Evolutionary conservation across 208 protist genomes (phyloP).

Genomic region (Crithidia acanthocephali): DNA sequence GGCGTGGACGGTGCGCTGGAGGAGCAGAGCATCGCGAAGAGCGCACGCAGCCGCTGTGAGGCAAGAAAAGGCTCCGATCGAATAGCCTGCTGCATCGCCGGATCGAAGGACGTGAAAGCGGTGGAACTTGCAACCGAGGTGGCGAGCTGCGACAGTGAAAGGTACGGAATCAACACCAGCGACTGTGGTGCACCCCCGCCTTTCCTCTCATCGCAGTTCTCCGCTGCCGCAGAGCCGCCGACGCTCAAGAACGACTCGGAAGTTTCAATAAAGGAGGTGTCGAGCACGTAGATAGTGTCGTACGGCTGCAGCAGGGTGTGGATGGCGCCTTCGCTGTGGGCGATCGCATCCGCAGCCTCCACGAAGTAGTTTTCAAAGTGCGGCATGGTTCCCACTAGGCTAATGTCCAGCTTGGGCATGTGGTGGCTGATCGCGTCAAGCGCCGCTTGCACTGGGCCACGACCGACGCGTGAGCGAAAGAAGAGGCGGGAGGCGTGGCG

Average conservation of each 20-base stretch:
- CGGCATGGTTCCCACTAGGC: slow-evolving; percentile 60
- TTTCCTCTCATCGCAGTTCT: not conserved
- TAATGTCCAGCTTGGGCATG: slow-evolving; percentile 82
- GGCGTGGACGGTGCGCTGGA: not conserved
- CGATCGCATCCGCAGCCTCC: slow-evolving; percentile 50
- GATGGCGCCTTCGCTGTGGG: slow-evolving; percentile 50
- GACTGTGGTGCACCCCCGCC: not conserved
- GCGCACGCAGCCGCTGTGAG: slow-evolving; percentile 65
- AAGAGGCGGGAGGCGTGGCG: slow-evolving; percentile 42
- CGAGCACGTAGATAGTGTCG: slow-evolving; percentile 67
- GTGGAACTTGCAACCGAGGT: slow-evolving; percentile 42
- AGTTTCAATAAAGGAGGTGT: slow-evolving; percentile 87
- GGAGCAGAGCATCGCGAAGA: slow-evolving; percentile 47
- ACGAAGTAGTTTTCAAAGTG: slow-evolving; percentile 79
- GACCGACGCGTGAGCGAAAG: slow-evolving; percentile 45
- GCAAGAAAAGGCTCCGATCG: slow-evolving; percentile 62
- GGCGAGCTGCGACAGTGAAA: slow-evolving; percentile 61
- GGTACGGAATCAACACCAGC: slow-evolving; percentile 73
- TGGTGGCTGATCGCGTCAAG: slow-evolving; percentile 67
- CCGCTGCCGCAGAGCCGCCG: slow-evolving; percentile 12
- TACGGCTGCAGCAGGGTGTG: slow-evolving; percentile 37
- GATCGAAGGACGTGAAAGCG: slow-evolving; percentile 62
- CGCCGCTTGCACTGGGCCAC: slow-evolving; percentile 45
- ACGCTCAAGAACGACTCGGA: slow-evolving; percentile 72
- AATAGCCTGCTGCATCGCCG: slow-evolving; percentile 55